Conservation (phyloP, 1,284 basidiomycete species). For the Mycena citricolor region DNA sequence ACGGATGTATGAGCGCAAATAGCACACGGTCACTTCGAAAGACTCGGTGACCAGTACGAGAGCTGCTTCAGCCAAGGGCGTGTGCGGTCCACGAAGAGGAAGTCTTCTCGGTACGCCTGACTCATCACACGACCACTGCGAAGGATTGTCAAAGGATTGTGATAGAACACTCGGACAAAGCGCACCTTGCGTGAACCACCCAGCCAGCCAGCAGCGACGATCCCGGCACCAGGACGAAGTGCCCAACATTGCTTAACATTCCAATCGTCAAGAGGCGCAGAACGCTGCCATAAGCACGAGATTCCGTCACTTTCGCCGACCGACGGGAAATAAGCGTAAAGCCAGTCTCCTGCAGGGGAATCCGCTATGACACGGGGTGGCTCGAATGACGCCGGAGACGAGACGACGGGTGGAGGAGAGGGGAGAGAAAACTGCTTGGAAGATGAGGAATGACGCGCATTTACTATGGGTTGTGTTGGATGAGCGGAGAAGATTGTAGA, state of each 20-base stretch:
- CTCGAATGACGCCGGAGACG: slow-evolving; percentile 48
- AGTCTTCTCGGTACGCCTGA: slow-evolving; percentile 45
- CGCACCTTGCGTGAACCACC: slow-evolving; percentile 58
- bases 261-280: slow-evolving; percentile 61
- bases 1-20: slow-evolving; percentile 41
- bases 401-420: slow-evolving; percentile 48
- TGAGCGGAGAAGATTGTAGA: slow-evolving; percentile 69
- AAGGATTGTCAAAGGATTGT: slow-evolving; percentile 8
- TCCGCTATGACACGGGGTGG: slow-evolving; percentile 63
- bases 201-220: slow-evolving; percentile 64
- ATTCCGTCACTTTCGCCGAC: slow-evolving; percentile 46
- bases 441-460: slow-evolving; percentile 68
- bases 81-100: slow-evolving; percentile 51
- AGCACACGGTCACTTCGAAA: slow-evolving; percentile 50
- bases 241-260: slow-evolving; percentile 56
- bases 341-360: slow-evolving; percentile 56
- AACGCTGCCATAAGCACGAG: slow-evolving; percentile 66
- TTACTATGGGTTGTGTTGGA: slow-evolving; percentile 54
- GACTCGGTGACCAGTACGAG: slow-evolving; percentile 60
- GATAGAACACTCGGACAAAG: slow-evolving; percentile 4
- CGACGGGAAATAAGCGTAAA: slow-evolving; percentile 79
- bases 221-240: slow-evolving; percentile 50
- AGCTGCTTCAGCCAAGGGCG: slow-evolving; percentile 48
- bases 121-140: slow-evolving; percentile 50
- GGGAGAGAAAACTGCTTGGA: slow-evolving; percentile 60